Evolutionary conservation across 352 stramenopile species (phyloP).

Genomic region (Globisporangium irregulare): DNA sequence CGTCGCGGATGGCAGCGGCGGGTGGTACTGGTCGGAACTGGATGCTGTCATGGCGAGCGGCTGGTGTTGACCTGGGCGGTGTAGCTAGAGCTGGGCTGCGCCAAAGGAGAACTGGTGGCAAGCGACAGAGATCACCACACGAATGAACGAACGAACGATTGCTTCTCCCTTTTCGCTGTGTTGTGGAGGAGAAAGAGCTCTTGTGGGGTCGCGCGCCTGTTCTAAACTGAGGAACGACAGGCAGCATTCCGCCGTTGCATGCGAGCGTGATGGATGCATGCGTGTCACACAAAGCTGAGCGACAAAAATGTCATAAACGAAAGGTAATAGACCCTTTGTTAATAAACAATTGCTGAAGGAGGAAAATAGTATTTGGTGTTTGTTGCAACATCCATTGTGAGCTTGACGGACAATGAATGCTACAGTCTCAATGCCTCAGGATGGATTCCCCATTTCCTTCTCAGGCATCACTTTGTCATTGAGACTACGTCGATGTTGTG

Average conservation of each 20-base stretch:
- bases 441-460: no score
- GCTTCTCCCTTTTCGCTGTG: background rate
- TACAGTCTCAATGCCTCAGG: no score
- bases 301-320: background rate
- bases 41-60: background rate
- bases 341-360: no score
- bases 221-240: conserved; percentile 10
- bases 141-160: background rate
- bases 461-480: no score
- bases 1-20: background rate
- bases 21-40: background rate
- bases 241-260: conserved; percentile 16
- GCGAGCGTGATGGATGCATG: no score
- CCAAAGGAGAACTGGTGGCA: background rate
- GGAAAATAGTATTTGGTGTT: no score
- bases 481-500: background rate
- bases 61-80: background rate
- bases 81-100: background rate
- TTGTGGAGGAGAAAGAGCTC: background rate
- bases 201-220: background rate
- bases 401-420: no score
- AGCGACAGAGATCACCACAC: background rate
- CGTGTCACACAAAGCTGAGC: background rate
- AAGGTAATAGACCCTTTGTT: no score
- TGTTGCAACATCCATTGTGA: no score